Evolutionary conservation across 768 basidiomycete genomes (phyloP), one percentile per base, ranked within the genome.

Genomic region (Porphyrellus cyaneotinctus): DNA sequence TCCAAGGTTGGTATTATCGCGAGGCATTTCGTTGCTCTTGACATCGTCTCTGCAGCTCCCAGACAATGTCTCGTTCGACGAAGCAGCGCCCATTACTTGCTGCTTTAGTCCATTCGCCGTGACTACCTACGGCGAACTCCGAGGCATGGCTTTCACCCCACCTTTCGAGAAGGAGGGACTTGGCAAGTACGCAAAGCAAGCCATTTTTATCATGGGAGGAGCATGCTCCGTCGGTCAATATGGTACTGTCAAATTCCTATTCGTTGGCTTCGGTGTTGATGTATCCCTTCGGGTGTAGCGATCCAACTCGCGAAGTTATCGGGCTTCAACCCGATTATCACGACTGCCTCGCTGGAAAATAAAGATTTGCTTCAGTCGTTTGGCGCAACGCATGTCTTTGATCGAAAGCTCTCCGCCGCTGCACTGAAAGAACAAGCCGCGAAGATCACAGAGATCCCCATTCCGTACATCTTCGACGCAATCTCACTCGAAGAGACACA

Each of bases 181-280:
- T 12, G 69, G 62, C 18, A 69, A 69, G 51, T 69, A 73, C 51
- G 52, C 61, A 1, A 63, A 63, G n/a, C 61, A 67, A 31, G 63
- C 71, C 18, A 54, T 69, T 6, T 13, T 74, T 4, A 61, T 75
- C 18, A 45, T 73, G 22, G 73, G 73, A 23, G 74, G 75, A 6
- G 59, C 73, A 28, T 58, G 62, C n/a, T 70, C 70, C 20, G 50
- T 76, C 12, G 75, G 73, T n/a, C 73, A 73, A 58, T 70, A 58
- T 33, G 70, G 72, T 74, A 55, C 14, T 23, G 9, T 35, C 37
- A 9, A 18, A 15, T 26, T 18, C 18, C 15, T 15, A 11, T 11
- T 8, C 2, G 17, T 36, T 2, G 2, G 3, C 12, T 7, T 30
- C 20, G 2, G 9, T 22, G 4, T n/a, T 38, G 15, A 55, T n/a